A percentile compares a stretch with the other conserved stretches of the same genome.
Evolutionary conservation across 2,329 filamentous ascomycete genomes (phyloP).

Genomic region (Fusarium gaditjirri): DNA sequence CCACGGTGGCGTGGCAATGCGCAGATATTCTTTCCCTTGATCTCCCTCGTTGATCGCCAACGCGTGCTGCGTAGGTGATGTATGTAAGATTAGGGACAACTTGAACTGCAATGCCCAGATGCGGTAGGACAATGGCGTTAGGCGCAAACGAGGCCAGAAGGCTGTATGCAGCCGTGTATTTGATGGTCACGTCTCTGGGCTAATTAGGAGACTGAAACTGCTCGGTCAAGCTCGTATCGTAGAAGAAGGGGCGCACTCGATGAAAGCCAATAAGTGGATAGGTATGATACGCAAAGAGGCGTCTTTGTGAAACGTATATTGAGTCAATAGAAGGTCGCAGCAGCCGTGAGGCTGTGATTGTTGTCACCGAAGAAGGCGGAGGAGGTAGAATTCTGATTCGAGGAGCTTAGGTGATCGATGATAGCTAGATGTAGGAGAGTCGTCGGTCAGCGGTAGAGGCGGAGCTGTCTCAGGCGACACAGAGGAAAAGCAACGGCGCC

Average conservation of each 20-base stretch:
- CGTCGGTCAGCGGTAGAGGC: constrained; percentile 4
- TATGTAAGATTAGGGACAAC: constrained; percentile 28
- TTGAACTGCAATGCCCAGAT: constrained; percentile 29
- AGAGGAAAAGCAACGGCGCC: constrained; percentile 4
- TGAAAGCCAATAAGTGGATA: constrained; percentile 40
- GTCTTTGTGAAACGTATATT: constrained; percentile 38
- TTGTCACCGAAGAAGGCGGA: constrained; percentile 30
- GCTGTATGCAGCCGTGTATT: constrained; percentile 40
- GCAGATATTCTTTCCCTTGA: constrained; percentile 28
- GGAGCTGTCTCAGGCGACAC: constrained; percentile 13
- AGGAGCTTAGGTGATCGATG: constrained; percentile 25
- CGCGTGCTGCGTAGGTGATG: constrained; percentile 28
- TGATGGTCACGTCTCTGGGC: constrained; percentile 40
- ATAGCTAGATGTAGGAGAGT: constrained; percentile 22
- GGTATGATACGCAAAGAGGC: constrained; percentile 41
- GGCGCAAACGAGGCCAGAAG: constrained; percentile 35
- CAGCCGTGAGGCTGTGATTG: constrained; percentile 35
- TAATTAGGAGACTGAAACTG: constrained; percentile 39
- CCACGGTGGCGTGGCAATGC: constrained; percentile 38
- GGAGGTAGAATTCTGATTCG: constrained; percentile 33
- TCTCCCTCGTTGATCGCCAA: constrained; percentile 21
- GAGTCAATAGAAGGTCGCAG: constrained; percentile 38
- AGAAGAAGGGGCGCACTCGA: constrained; percentile 33
- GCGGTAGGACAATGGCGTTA: constrained; percentile 36
- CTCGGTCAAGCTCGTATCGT: constrained; percentile 50